Conservation (phyloP, 768 basidiomycete genomes). For the Lyophyllum semitale region DNA sequence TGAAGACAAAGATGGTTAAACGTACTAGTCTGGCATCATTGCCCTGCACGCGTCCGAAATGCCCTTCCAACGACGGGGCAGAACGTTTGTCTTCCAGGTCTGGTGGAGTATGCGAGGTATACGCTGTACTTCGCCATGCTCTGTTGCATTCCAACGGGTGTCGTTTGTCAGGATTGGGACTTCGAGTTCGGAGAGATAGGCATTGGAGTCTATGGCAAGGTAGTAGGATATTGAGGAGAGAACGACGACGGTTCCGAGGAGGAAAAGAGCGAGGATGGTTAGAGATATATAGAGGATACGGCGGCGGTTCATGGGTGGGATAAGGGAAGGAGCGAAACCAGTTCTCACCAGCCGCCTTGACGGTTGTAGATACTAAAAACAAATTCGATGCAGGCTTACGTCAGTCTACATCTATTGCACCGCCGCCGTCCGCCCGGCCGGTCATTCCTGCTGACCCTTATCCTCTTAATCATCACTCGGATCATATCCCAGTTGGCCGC, state of each 20-base stretch:
- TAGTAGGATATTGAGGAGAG: slow-evolving; percentile 91
- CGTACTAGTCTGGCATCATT: slow-evolving; percentile 97
- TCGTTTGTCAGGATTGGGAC: slow-evolving; percentile 58
- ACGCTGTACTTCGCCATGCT: slow-evolving; percentile 64
- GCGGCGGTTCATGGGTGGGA: slow-evolving; percentile 44
- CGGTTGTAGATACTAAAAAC: too few relatives aligned
- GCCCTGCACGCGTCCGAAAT: slow-evolving; percentile 84
- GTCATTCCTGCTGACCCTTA: background rate
- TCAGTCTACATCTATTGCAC: too few relatives aligned
- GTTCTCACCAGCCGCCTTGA: background rate
- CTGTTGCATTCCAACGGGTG: slow-evolving; percentile 64
- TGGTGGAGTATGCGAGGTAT: slow-evolving; percentile 95
- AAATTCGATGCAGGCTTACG: too few relatives aligned
- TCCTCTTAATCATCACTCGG: background rate
- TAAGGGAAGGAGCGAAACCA: slow-evolving; percentile 7
- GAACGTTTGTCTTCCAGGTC: slow-evolving; percentile 93
- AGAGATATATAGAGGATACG: slow-evolving; percentile 46
- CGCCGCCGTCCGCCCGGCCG: too few relatives aligned
- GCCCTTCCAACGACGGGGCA: slow-evolving; percentile 80
- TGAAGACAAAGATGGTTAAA: slow-evolving; percentile 21
- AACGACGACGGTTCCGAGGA: slow-evolving; percentile 87
- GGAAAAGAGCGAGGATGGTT: slow-evolving; percentile 67
- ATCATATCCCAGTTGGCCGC: slow-evolving; percentile 35
- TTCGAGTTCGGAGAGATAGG: slow-evolving; percentile 80
- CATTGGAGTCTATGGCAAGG: slow-evolving; percentile 75